phyloP scores from a whole-genome alignment of 2,329 filamentous ascomycete species.

The Rhynchosporium secalis region DNA sequence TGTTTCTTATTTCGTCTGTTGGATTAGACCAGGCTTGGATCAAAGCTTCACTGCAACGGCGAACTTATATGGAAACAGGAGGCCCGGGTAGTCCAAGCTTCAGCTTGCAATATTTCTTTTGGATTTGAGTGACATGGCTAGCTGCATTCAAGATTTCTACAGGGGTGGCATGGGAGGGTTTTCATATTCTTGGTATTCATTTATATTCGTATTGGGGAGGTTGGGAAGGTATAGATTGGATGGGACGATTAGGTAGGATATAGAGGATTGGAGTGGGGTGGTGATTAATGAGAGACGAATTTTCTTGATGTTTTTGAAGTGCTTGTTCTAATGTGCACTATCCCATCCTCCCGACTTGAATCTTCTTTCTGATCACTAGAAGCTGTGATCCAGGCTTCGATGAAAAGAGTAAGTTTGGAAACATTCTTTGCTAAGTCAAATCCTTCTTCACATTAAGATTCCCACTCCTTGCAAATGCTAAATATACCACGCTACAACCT shows the following conservation, averaged over 20 bases:
- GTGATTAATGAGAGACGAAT: neutral
- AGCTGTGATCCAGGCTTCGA: too few relatives aligned
- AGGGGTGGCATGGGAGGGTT: neutral
- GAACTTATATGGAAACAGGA: neutral
- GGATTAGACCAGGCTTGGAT: conserved; percentile 3
- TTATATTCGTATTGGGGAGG: conserved; percentile 1
- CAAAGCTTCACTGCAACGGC: neutral
- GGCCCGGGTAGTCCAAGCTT: too few relatives aligned
- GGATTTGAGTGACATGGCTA: neutral
- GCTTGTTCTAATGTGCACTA: neutral
- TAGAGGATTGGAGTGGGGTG: too few relatives aligned
- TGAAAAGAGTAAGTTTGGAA: too few relatives aligned
- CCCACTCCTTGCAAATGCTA: too few relatives aligned
- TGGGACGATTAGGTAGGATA: neutral
- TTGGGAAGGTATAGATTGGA: neutral
- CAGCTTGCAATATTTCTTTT: too few relatives aligned
- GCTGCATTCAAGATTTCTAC: neutral
- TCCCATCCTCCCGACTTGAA: too few relatives aligned
- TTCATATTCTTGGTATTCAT: neutral
- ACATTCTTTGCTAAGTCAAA: too few relatives aligned
- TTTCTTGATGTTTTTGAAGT: neutral
- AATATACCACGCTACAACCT: too few relatives aligned
- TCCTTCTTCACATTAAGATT: too few relatives aligned
- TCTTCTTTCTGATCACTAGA: too few relatives aligned
- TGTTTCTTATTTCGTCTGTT: conserved; percentile 10